A percentile compares a stretch with the other conserved stretches of the same genome.
phyloP scores from a whole-genome alignment of 345 rosid species.

The Tarenaya hassleriana region DNA sequence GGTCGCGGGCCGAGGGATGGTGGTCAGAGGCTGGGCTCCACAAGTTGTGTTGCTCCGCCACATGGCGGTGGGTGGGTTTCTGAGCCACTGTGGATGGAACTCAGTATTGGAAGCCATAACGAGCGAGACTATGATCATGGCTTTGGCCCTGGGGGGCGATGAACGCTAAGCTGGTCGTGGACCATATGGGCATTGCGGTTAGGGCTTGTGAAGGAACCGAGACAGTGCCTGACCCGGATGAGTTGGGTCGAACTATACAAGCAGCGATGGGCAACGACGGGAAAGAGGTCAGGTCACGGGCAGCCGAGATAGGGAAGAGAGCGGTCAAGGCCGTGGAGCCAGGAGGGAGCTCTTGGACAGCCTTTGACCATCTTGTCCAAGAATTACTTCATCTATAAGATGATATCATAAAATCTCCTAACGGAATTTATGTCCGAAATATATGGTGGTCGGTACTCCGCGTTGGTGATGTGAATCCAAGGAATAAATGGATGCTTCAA shows the following conservation, averaged over 20 bases:
- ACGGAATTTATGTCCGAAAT: background rate
- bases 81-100: slow-evolving; percentile 82
- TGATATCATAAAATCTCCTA: background rate
- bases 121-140: slow-evolving; percentile 41
- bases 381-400: slow-evolving; percentile 24
- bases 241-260: slow-evolving; percentile 27
- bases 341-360: slow-evolving; percentile 39
- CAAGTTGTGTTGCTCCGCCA: slow-evolving; percentile 47
- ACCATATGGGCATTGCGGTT: slow-evolving; percentile 40
- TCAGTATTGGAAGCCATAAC: slow-evolving; percentile 49
- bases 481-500: no score
- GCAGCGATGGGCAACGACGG: slow-evolving; percentile 23
- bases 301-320: slow-evolving; percentile 23
- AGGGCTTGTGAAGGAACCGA: slow-evolving; percentile 41
- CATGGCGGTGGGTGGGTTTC: slow-evolving; percentile 47
- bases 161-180: slow-evolving; percentile 41
- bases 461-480: no score
- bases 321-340: slow-evolving; percentile 35
- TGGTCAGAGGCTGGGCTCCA: slow-evolving; percentile 51
- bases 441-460: no score
- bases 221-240: slow-evolving; percentile 44
- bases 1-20: slow-evolving; percentile 34
- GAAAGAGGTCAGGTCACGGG: slow-evolving; percentile 21
- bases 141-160: slow-evolving; percentile 74
- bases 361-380: slow-evolving; percentile 32